Evolutionary conservation across 441 rosid genomes (phyloP).

Genomic region (Populus trichocarpa): DNA sequence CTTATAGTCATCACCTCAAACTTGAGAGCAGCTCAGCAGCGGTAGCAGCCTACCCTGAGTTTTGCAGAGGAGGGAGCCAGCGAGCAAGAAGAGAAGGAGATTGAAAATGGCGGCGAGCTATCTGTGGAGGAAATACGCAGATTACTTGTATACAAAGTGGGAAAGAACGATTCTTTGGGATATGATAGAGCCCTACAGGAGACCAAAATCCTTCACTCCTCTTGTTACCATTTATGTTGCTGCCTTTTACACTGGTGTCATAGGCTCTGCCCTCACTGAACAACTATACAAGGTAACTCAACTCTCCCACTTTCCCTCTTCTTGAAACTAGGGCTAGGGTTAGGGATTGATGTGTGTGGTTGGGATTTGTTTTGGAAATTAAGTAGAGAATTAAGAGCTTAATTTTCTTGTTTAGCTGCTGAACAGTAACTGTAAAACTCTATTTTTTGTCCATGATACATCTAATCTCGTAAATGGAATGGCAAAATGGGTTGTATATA

Average conservation of each 20-base stretch:
- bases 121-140: conserved; percentile 83
- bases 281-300: conserved; percentile 65
- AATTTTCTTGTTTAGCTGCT: background rate
- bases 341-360: background rate
- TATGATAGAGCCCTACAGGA: conserved; percentile 75
- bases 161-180: conserved; percentile 77
- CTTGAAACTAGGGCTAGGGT: background rate
- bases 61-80: background rate
- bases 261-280: conserved; percentile 83
- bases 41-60: background rate
- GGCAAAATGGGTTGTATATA: background rate
- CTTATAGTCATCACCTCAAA: background rate
- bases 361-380: background rate
- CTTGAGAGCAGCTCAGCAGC: background rate
- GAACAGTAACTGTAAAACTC: background rate
- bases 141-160: conserved; percentile 65
- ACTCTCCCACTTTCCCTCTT: background rate
- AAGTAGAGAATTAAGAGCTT: background rate
- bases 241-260: conserved; percentile 87
- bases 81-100: background rate
- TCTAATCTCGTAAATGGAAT: background rate
- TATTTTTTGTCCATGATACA: background rate
- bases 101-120: conserved; percentile 46
- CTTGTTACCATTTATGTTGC: conserved; percentile 56
- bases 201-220: conserved; percentile 79